Conservation (phyloP, 1,139 yeast genomes). For the Suhomyces bribrorum region DNA sequence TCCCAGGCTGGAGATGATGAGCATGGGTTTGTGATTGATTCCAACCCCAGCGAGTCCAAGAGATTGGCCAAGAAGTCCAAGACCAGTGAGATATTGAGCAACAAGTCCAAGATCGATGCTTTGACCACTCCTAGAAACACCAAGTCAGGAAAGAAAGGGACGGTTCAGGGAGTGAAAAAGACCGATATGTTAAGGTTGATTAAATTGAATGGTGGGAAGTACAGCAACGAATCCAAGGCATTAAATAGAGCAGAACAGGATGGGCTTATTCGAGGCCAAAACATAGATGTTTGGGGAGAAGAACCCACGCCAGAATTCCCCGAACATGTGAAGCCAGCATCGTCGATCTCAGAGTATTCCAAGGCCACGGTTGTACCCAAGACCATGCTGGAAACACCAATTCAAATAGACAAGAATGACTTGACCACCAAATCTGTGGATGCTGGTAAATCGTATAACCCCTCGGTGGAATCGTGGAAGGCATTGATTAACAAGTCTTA, state of each 20-base stretch:
- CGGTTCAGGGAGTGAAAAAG: slow-evolving; percentile 66
- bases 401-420: slow-evolving; percentile 45
- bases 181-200: slow-evolving; percentile 69
- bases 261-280: slow-evolving; percentile 55
- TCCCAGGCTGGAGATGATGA: slow-evolving; percentile 30
- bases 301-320: slow-evolving; percentile 45
- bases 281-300: slow-evolving; percentile 70
- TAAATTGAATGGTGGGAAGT: slow-evolving; percentile 74
- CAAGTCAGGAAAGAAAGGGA: slow-evolving; percentile 16
- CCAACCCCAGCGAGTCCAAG: slow-evolving; percentile 13
- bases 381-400: slow-evolving; percentile 58
- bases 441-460: slow-evolving; percentile 93
- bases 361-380: slow-evolving; percentile 54
- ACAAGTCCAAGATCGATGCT: slow-evolving; percentile 79
- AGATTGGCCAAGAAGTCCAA: slow-evolving; percentile 50
- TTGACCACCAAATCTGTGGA: slow-evolving; percentile 49
- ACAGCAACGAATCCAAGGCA: slow-evolving; percentile 52
- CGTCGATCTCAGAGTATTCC: slow-evolving; percentile 48
- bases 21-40: slow-evolving; percentile 69
- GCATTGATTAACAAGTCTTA: slow-evolving; percentile 67
- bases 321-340: slow-evolving; percentile 18
- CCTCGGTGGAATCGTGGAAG: slow-evolving; percentile 84
- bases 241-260: slow-evolving; percentile 59
- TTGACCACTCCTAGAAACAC: slow-evolving; percentile 41
- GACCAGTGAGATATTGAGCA: slow-evolving; percentile 71